Conservation (phyloP, 2,329 filamentous ascomycete genomes). For the Aspergillus fructus region DNA sequence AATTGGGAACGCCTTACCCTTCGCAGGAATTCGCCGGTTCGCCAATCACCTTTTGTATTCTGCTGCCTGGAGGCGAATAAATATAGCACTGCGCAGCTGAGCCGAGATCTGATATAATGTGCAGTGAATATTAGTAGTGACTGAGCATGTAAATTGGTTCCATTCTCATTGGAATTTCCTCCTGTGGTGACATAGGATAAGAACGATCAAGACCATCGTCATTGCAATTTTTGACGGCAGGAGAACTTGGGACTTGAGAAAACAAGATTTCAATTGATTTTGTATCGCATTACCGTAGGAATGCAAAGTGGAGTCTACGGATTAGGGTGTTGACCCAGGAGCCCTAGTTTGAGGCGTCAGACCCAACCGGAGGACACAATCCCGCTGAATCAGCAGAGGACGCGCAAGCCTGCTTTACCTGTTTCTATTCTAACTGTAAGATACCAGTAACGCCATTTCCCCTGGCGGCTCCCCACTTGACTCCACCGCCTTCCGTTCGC, state of each 20-base stretch:
- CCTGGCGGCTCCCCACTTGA: constrained; percentile 5
- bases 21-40: not conserved
- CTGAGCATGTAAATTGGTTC: not conserved
- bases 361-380: not conserved
- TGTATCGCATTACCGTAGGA: constrained; percentile 1
- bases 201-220: not conserved
- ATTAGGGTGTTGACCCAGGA: not conserved
- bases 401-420: constrained; percentile 31
- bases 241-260: not conserved
- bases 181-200: not conserved
- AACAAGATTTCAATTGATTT: not conserved
- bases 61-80: constrained; percentile 1
- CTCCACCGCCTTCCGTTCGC: constrained; percentile 3
- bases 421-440: constrained; percentile 21
- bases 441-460: constrained; percentile 6
- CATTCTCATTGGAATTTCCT: not conserved
- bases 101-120: not conserved
- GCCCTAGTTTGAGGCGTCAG: not conserved
- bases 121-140: not conserved
- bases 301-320: not conserved
- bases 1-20: not conserved
- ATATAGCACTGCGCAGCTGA: not conserved
- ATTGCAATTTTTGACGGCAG: not conserved
- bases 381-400: constrained; percentile 32
- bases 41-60: not conserved